phyloP scores from a whole-genome alignment of 2,329 filamentous ascomycete species.

The Aaosphaeria arxii region DNA sequence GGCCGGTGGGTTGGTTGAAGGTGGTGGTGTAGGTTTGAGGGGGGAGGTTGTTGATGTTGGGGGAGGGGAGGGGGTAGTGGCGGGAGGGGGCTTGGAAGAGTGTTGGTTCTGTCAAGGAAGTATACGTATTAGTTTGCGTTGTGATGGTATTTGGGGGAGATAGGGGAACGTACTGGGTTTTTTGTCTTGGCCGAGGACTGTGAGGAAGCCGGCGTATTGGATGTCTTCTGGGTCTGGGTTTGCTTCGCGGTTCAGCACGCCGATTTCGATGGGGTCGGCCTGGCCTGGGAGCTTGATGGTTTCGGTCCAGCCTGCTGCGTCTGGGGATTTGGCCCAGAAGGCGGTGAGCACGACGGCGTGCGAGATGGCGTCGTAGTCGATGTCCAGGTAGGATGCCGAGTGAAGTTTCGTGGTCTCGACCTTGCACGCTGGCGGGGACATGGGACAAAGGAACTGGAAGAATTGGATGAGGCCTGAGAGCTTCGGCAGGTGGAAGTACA shows the following conservation, averaged over 20 bases:
- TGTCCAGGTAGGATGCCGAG: slow-evolving; percentile 65
- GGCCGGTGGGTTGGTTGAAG: slow-evolving; percentile 70
- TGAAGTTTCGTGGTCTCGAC: slow-evolving; percentile 46
- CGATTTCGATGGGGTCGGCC: slow-evolving; percentile 70
- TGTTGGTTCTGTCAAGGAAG: slow-evolving; percentile 56
- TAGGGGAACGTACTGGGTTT: slow-evolving; percentile 53
- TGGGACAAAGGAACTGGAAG: slow-evolving; percentile 53
- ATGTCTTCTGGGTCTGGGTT: slow-evolving; percentile 70
- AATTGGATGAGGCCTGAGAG: slow-evolving; percentile 56
- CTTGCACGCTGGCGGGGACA: slow-evolving; percentile 49
- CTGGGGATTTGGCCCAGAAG: slow-evolving; percentile 51
- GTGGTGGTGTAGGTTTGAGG: slow-evolving; percentile 63
- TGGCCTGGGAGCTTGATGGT: slow-evolving; percentile 27
- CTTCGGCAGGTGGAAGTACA: slow-evolving; percentile 62
- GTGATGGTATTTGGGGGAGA: slow-evolving; percentile 1
- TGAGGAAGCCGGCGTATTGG: slow-evolving; percentile 73
- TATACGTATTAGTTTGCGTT: background rate
- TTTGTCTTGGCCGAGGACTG: slow-evolving; percentile 71
- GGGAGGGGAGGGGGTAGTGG: slow-evolving; percentile 58
- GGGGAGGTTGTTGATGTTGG: slow-evolving; percentile 16
- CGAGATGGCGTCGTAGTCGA: slow-evolving; percentile 72
- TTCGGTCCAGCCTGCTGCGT: slow-evolving; percentile 46
- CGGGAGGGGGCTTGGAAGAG: slow-evolving; percentile 82
- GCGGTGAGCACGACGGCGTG: slow-evolving; percentile 64
- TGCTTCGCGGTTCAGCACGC: slow-evolving; percentile 67